phyloP scores from a whole-genome alignment of 768 basidiomycete species.

The Mycena sanguinolenta region DNA sequence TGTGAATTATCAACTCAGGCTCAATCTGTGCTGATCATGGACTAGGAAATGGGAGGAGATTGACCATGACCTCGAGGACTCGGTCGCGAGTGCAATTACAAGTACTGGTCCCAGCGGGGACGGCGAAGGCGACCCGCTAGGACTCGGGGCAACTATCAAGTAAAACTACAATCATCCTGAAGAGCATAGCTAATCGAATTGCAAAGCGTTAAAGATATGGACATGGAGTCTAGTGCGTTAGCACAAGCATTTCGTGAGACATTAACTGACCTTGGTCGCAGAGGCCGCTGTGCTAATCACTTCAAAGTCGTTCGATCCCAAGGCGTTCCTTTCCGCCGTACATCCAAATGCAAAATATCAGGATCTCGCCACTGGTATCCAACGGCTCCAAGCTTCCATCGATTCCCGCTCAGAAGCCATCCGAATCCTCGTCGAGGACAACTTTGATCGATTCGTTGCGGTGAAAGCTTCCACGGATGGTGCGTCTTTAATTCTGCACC shows the following conservation, averaged over 20 bases:
- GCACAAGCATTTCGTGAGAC: background rate
- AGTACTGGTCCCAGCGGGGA: conserved; percentile 67
- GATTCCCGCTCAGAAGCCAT: conserved; percentile 95
- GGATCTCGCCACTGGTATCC: conserved; percentile 85
- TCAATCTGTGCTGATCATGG: conserved; percentile 1
- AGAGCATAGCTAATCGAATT: conserved; percentile 26
- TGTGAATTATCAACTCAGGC: background rate
- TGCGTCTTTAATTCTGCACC: conserved; percentile 46
- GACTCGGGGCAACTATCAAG: conserved; percentile 77
- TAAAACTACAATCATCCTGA: conserved; percentile 50
- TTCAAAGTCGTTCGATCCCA: conserved; percentile 97
- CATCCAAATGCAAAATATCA: conserved; percentile 97
- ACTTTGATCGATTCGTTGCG: conserved; percentile 97
- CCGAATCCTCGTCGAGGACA: conserved; percentile 94
- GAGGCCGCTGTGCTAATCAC: conserved; percentile 87
- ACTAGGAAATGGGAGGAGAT: conserved; percentile 90
- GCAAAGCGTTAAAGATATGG: conserved; percentile 73
- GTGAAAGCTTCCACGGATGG: conserved; percentile 98
- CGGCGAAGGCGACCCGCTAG: conserved; percentile 81
- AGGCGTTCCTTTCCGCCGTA: conserved; percentile 89
- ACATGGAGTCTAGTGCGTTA: conserved; percentile 83
- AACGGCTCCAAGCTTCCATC: conserved; percentile 80
- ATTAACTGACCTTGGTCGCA: conserved; percentile 44
- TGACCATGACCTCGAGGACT: conserved; percentile 86
- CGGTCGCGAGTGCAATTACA: conserved; percentile 76